A percentile compares a stretch with the other conserved stretches of the same genome.
These are phyloP conservation scores for Phytophthora uliginosa DNA, from an alignment of 352 stramenopile genomes.

Conservation along the genomic window DNA sequence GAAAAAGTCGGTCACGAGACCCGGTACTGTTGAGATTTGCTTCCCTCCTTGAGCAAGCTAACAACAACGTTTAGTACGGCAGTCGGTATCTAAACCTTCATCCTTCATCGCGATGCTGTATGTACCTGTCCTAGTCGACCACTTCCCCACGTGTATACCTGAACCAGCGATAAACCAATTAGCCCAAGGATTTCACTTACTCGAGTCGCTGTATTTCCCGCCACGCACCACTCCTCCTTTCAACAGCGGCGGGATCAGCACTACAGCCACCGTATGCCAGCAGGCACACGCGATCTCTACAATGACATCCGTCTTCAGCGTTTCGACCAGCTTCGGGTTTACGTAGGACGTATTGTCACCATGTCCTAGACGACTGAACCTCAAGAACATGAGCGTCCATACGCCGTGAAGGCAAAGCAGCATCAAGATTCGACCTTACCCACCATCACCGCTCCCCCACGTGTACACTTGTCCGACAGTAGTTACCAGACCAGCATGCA, in stretches of 20 bases:
- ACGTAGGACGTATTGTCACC: conserved; percentile 79
- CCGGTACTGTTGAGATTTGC: conserved; percentile 76
- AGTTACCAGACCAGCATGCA: conserved; percentile 85
- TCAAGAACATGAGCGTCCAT: not conserved
- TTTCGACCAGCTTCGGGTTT: conserved; percentile 80
- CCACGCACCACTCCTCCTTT: conserved; percentile 76
- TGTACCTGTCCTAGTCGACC: conserved; percentile 92
- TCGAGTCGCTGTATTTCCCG: not conserved
- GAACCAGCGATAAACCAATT: not conserved
- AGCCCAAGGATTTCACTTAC: not conserved
- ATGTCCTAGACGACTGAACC: conserved; percentile 71
- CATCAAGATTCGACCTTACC: conserved; percentile 45
- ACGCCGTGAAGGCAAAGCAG: not conserved
- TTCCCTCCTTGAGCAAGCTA: conserved; percentile 78
- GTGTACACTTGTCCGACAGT: conserved; percentile 78
- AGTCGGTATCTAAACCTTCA: not conserved
- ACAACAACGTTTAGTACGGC: not conserved
- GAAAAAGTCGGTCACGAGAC: conserved; percentile 86
- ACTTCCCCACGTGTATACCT: conserved; percentile 94
- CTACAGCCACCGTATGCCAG: conserved; percentile 92
- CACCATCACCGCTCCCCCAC: conserved; percentile 87
- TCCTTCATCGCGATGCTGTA: not conserved
- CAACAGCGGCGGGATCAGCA: conserved; percentile 88
- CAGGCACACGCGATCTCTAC: conserved; percentile 83
- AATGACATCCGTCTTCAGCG: conserved; percentile 77